Evolutionary conservation across 176 grass and related monocot species (phyloP), one percentile per base, ranked within the genome.

Genomic region (Puccinellia tenuiflora): DNA sequence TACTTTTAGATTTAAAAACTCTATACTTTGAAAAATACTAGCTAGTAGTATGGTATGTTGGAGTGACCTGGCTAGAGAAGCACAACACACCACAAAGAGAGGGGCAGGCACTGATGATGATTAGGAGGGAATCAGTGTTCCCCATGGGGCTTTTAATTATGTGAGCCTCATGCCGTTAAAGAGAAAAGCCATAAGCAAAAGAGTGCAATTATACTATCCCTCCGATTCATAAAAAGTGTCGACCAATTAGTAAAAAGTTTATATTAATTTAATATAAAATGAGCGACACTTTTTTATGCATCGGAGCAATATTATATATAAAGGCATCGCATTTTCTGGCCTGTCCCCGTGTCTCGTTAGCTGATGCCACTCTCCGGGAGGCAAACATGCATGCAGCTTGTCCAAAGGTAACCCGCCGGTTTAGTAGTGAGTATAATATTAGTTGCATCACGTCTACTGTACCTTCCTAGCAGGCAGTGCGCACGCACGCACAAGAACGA

Each of bases 61-160:
- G 78, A 82, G 72, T 66, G 79, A 78, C 83, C 57, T 90, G 75
- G 61, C 38, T 13, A 70, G 37, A 70, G 38, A 11, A 81, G 68
- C 68, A 53, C 22, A 56, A 64, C 54, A 87, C 20, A 64, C 9
- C 33, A 6, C 30, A 5, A 82, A 59, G 53, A 75, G 76, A 89
- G 83, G 68, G 81, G 87, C 90, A 86, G 81, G 87, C 90, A 86
- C 14, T 54, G 83, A 86, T 78, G 85, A 97, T 94, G 88, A 86
- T 92, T 92, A 88, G 85, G 62, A 82, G 72, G 81, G 82, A 92
- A 90, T 90, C 87, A 90, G 56, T 92, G 87, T 90, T 59, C 56
- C 85, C 52, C 80, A 50, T 50, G 61, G 51, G 69, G 51, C 71
- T 82, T 86, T 89, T 76, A 81, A 84, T 90, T 91, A 90, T 80